Evolutionary conservation across 352 stramenopile genomes (phyloP), one percentile per base, ranked within the genome.

Genomic region (Phytopythium ostracodes): DNA sequence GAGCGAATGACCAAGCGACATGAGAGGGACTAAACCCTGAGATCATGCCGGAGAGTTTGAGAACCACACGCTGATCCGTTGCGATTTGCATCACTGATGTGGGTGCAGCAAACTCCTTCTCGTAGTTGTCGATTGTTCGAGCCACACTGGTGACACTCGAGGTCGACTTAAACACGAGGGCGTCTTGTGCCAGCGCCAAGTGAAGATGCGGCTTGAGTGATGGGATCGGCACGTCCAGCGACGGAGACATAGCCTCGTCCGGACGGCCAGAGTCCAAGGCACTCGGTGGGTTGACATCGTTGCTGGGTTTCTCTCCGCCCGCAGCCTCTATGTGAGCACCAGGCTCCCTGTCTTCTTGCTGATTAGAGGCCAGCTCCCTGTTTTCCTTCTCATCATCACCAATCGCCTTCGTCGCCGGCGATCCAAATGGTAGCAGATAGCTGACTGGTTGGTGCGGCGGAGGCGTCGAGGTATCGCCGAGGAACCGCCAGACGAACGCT

Each of bases 401-500:
- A 24, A 33, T 0, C 18, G 17, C 6, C 0, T 25, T n/a, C 15
- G 25, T 38, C 6, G 12, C 10, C 24, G 24, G 25, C 24, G 24
- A 51, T 31, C 22, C 12, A 31, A 51, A 31, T 15, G 43, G 44
- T 5, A 49, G 6, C 42, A 49, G 18, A 29, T 46, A 10, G 31
- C 31, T 31, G 33, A 5, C n/a, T 20, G 17, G n/a, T 17, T 14
- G 6, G 17, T 8, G 38, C 8, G 18, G 15, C 5, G 47, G 27
- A n/a, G 47, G 2, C 9, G 11, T 46, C 4, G 55, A 51, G 25
- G 25, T 43, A 33, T 87, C 72, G 35, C 78, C 82, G 25, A 79
- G 75, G 60, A 89, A 89, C 14, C 68, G 55, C 82, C 82, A 92
- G 24, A 90, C 66, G 46, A 82, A 86, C 12, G 83, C 62, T 14